These are phyloP conservation scores for Xylariaceae sp. DNA, from an alignment of 2,329 filamentous ascomycete species.

Conservation along the genomic window DNA sequence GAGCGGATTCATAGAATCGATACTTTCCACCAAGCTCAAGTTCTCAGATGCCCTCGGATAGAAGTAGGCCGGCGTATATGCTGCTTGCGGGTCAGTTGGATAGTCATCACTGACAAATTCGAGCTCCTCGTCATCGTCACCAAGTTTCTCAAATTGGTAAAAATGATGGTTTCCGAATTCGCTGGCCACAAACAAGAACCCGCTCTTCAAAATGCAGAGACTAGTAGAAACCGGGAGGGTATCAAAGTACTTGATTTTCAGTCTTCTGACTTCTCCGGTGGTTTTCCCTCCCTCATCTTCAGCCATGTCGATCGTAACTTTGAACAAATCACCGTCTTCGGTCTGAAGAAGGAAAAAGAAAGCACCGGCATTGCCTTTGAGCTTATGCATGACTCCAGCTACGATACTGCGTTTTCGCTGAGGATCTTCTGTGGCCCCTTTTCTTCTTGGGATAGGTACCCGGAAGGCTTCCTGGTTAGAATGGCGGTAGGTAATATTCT, in stretches of 20 bases:
- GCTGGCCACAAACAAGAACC: slow-evolving; percentile 87
- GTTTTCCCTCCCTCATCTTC: slow-evolving; percentile 74
- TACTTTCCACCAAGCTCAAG: slow-evolving; percentile 76
- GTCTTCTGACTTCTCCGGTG: slow-evolving; percentile 73
- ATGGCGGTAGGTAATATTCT: slow-evolving; percentile 95
- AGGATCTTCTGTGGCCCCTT: slow-evolving; percentile 86
- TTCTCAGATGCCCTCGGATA: slow-evolving; percentile 76
- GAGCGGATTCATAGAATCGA: slow-evolving; percentile 85
- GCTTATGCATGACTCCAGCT: slow-evolving; percentile 93
- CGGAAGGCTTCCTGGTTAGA: slow-evolving; percentile 88
- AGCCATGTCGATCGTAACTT: slow-evolving; percentile 87
- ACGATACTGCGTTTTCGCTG: slow-evolving; percentile 84
- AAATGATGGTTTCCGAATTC: slow-evolving; percentile 93
- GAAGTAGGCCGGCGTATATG: slow-evolving; percentile 80
- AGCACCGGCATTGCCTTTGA: slow-evolving; percentile 74
- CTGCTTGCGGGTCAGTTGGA: slow-evolving; percentile 66
- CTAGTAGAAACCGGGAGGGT: slow-evolving; percentile 85
- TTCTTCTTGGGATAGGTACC: slow-evolving; percentile 81
- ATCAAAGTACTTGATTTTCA: slow-evolving; percentile 98
- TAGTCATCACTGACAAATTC: slow-evolving; percentile 83
- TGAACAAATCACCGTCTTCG: slow-evolving; percentile 98
- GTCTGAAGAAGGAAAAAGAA: slow-evolving; percentile 97
- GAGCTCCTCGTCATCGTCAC: slow-evolving; percentile 87
- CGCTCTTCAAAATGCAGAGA: slow-evolving; percentile 90
- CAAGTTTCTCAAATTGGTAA: slow-evolving; percentile 96